phyloP scores from a whole-genome alignment of 1,284 basidiomycete species.

The Vanrija pseudolonga region DNA sequence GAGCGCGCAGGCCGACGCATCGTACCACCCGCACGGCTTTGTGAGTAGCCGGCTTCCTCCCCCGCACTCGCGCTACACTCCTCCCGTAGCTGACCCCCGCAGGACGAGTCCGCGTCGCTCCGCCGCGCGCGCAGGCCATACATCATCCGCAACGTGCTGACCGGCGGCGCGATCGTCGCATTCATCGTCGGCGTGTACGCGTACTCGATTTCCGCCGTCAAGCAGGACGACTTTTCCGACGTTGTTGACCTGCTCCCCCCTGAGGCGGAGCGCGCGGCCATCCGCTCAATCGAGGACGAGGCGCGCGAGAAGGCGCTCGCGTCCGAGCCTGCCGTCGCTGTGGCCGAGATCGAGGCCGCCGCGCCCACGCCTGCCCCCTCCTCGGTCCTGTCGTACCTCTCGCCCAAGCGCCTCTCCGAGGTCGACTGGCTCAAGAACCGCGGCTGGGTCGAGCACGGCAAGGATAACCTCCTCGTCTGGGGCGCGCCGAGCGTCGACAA shows the following conservation, averaged over 20 bases:
- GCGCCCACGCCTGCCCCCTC: neutral
- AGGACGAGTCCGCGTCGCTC: slow-evolving; percentile 82
- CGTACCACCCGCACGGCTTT: slow-evolving; percentile 25
- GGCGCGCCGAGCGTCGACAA: slow-evolving; percentile 38
- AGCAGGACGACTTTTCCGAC: slow-evolving; percentile 76
- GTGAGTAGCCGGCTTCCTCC: slow-evolving; percentile 7
- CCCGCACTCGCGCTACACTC: neutral
- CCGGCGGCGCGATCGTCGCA: slow-evolving; percentile 65
- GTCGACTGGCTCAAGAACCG: slow-evolving; percentile 32
- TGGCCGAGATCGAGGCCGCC: neutral
- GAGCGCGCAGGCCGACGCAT: slow-evolving; percentile 12
- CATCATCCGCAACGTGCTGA: slow-evolving; percentile 70
- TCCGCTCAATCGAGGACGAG: slow-evolving; percentile 49
- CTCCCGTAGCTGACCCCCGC: slow-evolving; percentile 5
- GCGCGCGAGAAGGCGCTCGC: slow-evolving; percentile 24
- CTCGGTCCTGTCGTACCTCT: slow-evolving; percentile 9
- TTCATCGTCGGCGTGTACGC: slow-evolving; percentile 84
- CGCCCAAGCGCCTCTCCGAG: slow-evolving; percentile 30
- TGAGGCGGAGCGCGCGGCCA: slow-evolving; percentile 34
- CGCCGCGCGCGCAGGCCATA: slow-evolving; percentile 83
- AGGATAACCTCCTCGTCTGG: slow-evolving; percentile 38
- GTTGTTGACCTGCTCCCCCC: slow-evolving; percentile 48
- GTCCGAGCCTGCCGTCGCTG: neutral
- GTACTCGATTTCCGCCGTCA: slow-evolving; percentile 89
- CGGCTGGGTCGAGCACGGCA: slow-evolving; percentile 30